phyloP scores from a whole-genome alignment of 192 early-diverging fungal species.

The Coemansia asiatica region DNA sequence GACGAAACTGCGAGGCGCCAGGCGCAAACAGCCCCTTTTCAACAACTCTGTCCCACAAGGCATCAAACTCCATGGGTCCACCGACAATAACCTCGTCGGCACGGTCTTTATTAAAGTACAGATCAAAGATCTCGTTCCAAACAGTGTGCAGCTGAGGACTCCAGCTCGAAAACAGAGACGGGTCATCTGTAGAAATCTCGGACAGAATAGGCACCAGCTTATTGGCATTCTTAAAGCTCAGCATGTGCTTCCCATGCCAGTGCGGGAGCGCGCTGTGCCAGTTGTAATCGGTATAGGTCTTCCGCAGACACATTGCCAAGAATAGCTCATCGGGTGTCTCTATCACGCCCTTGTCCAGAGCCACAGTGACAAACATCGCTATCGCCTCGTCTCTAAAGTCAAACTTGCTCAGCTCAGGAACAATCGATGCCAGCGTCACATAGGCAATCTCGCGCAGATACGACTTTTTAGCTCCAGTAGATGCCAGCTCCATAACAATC shows the following conservation, averaged over 20 bases:
- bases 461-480: constrained; percentile 69
- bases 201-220: constrained; percentile 39
- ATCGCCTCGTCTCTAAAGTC: constrained; percentile 28
- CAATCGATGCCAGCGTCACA: constrained; percentile 61
- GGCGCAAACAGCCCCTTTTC: constrained; percentile 78
- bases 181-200: constrained; percentile 38
- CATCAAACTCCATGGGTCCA: constrained; percentile 60
- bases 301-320: constrained; percentile 42
- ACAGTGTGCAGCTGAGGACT: constrained; percentile 80
- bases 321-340: constrained; percentile 55
- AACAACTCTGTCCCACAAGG: constrained; percentile 79
- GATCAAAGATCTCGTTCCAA: constrained; percentile 70
- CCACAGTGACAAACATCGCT: constrained; percentile 42
- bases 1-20: constrained; percentile 75
- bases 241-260: constrained; percentile 49
- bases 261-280: constrained; percentile 44
- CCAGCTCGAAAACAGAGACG: constrained; percentile 60
- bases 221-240: constrained; percentile 27
- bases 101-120: constrained; percentile 55
- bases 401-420: constrained; percentile 32
- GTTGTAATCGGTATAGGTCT: constrained; percentile 38
- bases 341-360: constrained; percentile 44
- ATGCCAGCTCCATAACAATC: constrained; percentile 67
- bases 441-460: constrained; percentile 82
- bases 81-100: constrained; percentile 20